Evolutionary conservation across 2,329 filamentous ascomycete species (phyloP).

Genomic region (Lachnellula subtilissima): DNA sequence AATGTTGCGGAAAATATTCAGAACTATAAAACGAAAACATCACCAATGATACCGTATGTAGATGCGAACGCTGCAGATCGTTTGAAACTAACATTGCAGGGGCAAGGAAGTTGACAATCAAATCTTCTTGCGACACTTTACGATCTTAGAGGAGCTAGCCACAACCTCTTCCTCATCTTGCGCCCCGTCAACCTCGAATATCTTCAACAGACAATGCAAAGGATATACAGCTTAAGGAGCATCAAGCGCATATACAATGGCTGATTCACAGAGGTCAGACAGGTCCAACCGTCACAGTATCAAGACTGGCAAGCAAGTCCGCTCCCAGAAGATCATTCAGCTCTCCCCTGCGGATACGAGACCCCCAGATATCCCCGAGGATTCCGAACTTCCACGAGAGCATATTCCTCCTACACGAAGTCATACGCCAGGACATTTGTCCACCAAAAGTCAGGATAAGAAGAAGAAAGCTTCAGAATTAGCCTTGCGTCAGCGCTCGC

Average conservation of each 20-base stretch:
- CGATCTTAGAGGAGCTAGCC: constrained; percentile 9
- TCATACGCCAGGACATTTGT: constrained; percentile 58
- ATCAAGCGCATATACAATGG: constrained; percentile 29
- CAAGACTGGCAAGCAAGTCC: constrained; percentile 42
- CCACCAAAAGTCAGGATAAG: constrained; percentile 47
- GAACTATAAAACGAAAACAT: not conserved
- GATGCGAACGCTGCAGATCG: constrained; percentile 11
- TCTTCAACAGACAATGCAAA: constrained; percentile 25
- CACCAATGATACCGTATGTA: constrained; percentile 4
- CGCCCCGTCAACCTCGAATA: not conserved
- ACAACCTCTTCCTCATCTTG: constrained; percentile 3
- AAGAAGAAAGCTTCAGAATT: constrained; percentile 28
- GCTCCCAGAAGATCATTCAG: constrained; percentile 49
- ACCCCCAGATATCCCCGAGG: constrained; percentile 34
- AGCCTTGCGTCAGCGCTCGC: constrained; percentile 31
- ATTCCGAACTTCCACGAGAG: constrained; percentile 35
- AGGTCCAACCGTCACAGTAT: constrained; percentile 31
- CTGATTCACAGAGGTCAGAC: constrained; percentile 29
- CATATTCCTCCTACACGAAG: constrained; percentile 43
- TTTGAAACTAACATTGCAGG: constrained; percentile 12
- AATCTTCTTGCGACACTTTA: constrained; percentile 16
- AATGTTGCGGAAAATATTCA: constrained; percentile 1
- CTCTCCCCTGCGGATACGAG: constrained; percentile 34
- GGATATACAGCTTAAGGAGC: constrained; percentile 17
- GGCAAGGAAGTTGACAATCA: not conserved